phyloP scores from a whole-genome alignment of 805 yeast genomes.

The Wickerhamiella nectarea region DNA sequence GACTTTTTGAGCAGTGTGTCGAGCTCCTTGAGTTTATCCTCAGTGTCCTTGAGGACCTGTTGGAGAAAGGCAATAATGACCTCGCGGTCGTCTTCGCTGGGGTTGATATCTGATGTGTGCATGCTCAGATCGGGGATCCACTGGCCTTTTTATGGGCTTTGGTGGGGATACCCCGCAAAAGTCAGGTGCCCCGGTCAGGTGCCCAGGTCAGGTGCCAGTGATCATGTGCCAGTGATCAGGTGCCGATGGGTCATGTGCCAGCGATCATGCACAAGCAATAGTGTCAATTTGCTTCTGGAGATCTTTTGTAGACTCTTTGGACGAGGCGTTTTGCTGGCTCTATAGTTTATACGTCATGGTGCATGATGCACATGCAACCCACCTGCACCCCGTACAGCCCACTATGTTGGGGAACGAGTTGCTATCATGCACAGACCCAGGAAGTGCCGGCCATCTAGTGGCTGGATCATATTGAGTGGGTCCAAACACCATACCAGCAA shows the following conservation, averaged over 20 bases:
- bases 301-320: no score
- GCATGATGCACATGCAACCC: no score
- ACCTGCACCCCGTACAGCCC: no score
- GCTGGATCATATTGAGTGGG: not conserved
- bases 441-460: not conserved
- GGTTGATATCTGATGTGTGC: conserved; percentile 21
- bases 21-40: conserved; percentile 14
- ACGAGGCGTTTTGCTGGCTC: no score
- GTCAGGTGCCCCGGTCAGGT: not conserved
- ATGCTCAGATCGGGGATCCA: not conserved
- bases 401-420: not conserved
- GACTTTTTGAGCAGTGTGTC: conserved; percentile 17
- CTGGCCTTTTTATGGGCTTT: not conserved
- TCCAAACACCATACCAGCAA: not conserved
- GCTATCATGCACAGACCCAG: not conserved
- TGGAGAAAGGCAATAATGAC: conserved; percentile 16
- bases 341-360: no score
- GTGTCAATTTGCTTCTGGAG: no score
- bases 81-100: conserved; percentile 20
- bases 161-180: not conserved
- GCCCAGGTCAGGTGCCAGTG: not conserved
- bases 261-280: not conserved
- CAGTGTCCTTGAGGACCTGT: conserved; percentile 13
- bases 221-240: no score
- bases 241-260: not conserved